Conservation (phyloP, 352 stramenopile species). For the Globisporangium ultimum region DNA sequence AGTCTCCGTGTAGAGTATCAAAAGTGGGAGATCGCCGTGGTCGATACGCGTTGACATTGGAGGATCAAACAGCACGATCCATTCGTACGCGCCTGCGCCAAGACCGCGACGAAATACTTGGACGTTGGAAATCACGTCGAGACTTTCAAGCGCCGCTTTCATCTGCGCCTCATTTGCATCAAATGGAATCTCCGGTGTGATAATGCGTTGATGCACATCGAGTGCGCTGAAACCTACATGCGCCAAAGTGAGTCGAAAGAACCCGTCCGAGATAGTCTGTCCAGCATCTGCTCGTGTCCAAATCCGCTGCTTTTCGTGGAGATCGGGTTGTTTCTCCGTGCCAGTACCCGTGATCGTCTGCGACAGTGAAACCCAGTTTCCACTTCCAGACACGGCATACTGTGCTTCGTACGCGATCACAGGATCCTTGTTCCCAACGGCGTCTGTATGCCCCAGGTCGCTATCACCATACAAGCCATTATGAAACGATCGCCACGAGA, state of each 20-base stretch:
- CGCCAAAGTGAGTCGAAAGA: slow-evolving; percentile 48
- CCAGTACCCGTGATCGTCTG: slow-evolving; percentile 29
- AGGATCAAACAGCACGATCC: slow-evolving; percentile 54
- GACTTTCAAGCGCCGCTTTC: slow-evolving; percentile 63
- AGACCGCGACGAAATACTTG: slow-evolving; percentile 40
- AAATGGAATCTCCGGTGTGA: slow-evolving; percentile 68
- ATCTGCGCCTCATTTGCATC: slow-evolving; percentile 60
- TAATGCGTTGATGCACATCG: slow-evolving; percentile 30
- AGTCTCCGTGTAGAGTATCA: slow-evolving; percentile 51
- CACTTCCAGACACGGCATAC: slow-evolving; percentile 39
- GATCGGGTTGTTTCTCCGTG: slow-evolving; percentile 7
- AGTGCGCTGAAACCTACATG: slow-evolving; percentile 34
- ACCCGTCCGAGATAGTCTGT: slow-evolving; percentile 42
- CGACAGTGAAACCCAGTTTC: slow-evolving; percentile 32
- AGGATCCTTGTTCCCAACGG: slow-evolving; percentile 18
- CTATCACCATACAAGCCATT: slow-evolving; percentile 18
- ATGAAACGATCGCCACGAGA: slow-evolving; percentile 46
- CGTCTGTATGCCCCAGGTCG: slow-evolving; percentile 8
- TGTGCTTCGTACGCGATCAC: slow-evolving; percentile 58
- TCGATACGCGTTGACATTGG: slow-evolving; percentile 5
- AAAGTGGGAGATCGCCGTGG: slow-evolving; percentile 36
- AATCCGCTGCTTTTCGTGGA: slow-evolving; percentile 48
- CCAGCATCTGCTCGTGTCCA: slow-evolving; percentile 46
- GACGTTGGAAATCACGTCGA: slow-evolving; percentile 62
- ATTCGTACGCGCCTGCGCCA: slow-evolving; percentile 34